Conservation (phyloP, 768 basidiomycete species). For the Cystobasidium ongulense region DNA sequence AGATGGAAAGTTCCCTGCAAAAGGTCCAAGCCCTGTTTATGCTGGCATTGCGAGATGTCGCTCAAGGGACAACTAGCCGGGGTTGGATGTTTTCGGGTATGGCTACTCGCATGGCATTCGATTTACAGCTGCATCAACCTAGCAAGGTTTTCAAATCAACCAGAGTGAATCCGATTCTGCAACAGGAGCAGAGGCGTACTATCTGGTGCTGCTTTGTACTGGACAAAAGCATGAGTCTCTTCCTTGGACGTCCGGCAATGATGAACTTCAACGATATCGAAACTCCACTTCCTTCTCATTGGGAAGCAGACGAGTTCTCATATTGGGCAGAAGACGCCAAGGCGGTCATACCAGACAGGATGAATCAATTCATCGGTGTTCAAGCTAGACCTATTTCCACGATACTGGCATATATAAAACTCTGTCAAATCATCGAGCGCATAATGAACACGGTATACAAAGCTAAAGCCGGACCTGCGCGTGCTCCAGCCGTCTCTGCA, state of each 20-base stretch:
- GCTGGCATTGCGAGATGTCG: neutral
- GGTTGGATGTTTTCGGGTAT: conserved; percentile 2
- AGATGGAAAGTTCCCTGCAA: neutral
- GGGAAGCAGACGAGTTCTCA: conserved; percentile 2
- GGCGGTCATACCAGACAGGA: neutral
- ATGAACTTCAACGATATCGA: neutral
- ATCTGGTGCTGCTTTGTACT: neutral
- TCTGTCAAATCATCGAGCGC: neutral
- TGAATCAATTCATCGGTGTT: neutral
- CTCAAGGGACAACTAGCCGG: neutral
- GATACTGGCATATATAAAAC: neutral
- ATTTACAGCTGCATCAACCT: neutral
- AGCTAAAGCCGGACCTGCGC: neutral
- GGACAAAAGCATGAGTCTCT: neutral
- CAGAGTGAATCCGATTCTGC: neutral
- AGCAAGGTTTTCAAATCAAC: neutral
- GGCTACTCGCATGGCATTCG: conserved; percentile 1
- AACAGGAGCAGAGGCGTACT: neutral
- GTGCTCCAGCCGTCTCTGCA: neutral
- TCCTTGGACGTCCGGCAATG: neutral
- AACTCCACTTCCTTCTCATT: neutral
- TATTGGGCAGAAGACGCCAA: conserved; percentile 8
- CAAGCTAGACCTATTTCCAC: neutral
- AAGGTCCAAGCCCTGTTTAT: conserved; percentile 1
- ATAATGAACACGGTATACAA: neutral